phyloP scores from a whole-genome alignment of 306 rosid genomes.

The Prunus padus region DNA sequence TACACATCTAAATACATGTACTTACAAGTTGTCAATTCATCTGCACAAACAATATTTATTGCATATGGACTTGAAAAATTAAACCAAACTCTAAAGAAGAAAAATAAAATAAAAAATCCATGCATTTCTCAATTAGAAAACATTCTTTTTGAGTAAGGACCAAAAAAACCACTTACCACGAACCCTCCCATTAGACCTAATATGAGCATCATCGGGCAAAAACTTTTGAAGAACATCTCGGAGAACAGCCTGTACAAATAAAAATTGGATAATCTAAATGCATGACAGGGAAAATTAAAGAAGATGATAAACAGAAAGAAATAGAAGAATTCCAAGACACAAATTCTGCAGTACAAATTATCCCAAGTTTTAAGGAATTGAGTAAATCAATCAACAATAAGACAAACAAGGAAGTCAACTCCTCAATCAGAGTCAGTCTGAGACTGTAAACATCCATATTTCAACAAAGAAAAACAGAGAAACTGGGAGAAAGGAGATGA shows the following conservation, averaged over 20 bases:
- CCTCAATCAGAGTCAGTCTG: neutral
- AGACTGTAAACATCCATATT: neutral
- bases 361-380: neutral
- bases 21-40: neutral
- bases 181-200: constrained; percentile 82
- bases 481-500: neutral
- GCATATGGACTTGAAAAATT: neutral
- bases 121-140: neutral
- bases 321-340: neutral
- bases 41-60: neutral
- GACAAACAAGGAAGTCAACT: neutral
- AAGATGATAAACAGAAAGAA: neutral
- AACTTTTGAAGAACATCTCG: constrained; percentile 71
- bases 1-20: neutral
- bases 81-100: neutral
- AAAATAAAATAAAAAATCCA: neutral
- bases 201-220: constrained; percentile 83
- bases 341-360: neutral
- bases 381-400: neutral
- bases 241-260: constrained; percentile 76
- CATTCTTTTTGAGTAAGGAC: neutral
- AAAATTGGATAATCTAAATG: constrained; percentile 6
- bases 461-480: neutral
- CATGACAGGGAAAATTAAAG: neutral
- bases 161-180: constrained; percentile 55